A percentile compares a stretch with the other conserved stretches of the same genome.
phyloP scores from a whole-genome alignment of 1,284 basidiomycete genomes.

The Agroathelia rolfsii region DNA sequence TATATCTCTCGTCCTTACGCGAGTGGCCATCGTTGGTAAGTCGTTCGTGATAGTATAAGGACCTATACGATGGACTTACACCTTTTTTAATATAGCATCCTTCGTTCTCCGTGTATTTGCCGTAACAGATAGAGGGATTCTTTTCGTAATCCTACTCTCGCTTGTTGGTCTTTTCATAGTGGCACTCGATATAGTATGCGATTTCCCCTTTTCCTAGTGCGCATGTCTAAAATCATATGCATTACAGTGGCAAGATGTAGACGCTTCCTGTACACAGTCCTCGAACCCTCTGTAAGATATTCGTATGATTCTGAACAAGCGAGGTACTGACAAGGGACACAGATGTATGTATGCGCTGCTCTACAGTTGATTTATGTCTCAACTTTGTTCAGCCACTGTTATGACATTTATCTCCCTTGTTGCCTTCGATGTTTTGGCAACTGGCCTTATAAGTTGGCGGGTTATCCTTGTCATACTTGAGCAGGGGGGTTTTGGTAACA shows the following conservation, averaged over 20 bases:
- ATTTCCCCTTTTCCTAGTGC: not conserved
- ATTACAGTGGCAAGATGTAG: slow-evolving; percentile 1
- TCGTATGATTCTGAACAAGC: not conserved
- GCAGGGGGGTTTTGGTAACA: not conserved
- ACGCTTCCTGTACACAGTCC: slow-evolving; percentile 2
- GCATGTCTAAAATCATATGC: not conserved
- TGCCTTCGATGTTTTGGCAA: slow-evolving; percentile 1
- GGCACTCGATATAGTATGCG: slow-evolving; percentile 1
- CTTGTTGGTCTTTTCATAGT: not conserved
- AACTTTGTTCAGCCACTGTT: slow-evolving; percentile 1
- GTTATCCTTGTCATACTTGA: not conserved
- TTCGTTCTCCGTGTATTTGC: slow-evolving; percentile 2
- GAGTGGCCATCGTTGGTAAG: slow-evolving; percentile 1
- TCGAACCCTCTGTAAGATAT: slow-evolving; percentile 1
- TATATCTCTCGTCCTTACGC: slow-evolving; percentile 1
- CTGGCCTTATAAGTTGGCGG: not conserved
- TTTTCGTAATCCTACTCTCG: not conserved
- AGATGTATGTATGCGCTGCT: not conserved
- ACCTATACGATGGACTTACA: not conserved
- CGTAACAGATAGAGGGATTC: not conserved
- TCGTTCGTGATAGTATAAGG: not conserved
- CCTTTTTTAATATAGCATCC: not conserved
- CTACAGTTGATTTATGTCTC: not conserved
- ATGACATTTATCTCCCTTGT: slow-evolving; percentile 1
- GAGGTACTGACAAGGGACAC: not conserved